Base-by-base conservation (phyloP, 176 grass and related monocot genomes). In the Bothriochloa decipiens region DNA sequence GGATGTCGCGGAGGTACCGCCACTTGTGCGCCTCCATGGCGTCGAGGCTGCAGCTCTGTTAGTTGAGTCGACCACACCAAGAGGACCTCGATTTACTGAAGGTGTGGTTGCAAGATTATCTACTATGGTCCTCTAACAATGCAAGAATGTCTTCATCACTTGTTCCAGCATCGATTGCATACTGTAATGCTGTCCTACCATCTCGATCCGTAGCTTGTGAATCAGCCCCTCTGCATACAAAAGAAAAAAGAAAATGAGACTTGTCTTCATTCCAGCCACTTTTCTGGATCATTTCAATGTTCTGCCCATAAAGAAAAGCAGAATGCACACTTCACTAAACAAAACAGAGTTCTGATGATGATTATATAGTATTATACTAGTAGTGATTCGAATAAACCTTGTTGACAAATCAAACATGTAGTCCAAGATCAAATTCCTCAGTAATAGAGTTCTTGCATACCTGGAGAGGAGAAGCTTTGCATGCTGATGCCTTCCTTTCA, bases 391-490 rank as follows among this genome's bases (percentile, higher is more conserved):
- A 22, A 75, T 65, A 63, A 70, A 14, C 41, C 75, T 28, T 81
- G 62, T 49, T 69, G 41, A 76, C 47, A 61, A 69, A 75, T 17
- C 55, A 82, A 72, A 83, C 43, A 83, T 68, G 60, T 50, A 12
- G 47, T 69, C 18, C 11, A 79, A 69, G 18, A 64, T 68, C 27
- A 75, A 83, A 76, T 63, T 25, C 25, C 60, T 57, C 8, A 80
- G 43, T 70, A 50, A 65, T 72, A 7, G 41, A 42, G n/a, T 11
- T 76, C 16, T 68, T 58, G 32, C 78, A 87, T 87, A 93, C 97
- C 93, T 99, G 75, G 88, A 92, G 72, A 99, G 90, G 14, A 99
- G 86, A 69, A 92, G 76, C 84, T 94, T 99, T 17, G 93, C 91
- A 71, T 94, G 84, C 40, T 73, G 28, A 91, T 92, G 86, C 82